Evolutionary conservation across 345 rosid genomes (phyloP), one percentile per base, ranked within the genome.

Genomic region (Microcos paniculata): DNA sequence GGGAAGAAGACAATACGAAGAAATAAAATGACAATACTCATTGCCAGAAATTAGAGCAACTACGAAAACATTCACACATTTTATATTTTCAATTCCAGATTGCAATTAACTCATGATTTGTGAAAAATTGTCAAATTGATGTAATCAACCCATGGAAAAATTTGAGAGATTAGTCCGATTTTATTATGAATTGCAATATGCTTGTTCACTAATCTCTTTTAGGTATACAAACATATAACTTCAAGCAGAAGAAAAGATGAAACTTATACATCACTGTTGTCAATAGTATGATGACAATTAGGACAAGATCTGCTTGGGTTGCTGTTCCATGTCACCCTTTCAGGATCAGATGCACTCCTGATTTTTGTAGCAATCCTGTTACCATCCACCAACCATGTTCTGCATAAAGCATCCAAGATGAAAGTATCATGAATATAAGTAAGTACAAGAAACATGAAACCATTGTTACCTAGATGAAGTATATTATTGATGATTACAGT

Each of bases 221-320:
- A 57, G 65, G 76, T 42, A 58, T 12, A 42, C 6, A 53, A 57
- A 14, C 63, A 38, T 26, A 42, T 9, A 49, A 75, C 61, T 31
- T 11, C 51, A 74, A 71, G 28, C 62, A 49, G 1, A 40, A 26
- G 40, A 42, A 56, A 40, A 76, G 74, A 19, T 31, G 23, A 76
- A 79, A 73, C 46, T n/a, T 72, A 42, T 90, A 93, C 97, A 84
- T 96, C 98, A 79, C 87, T 89, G 80, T 93, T 96, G 84, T 91
- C 99, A 69, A 96, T 91, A 77, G 81, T 65, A 62, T 91, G 85
- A 11, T 79, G 84, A 82, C 99, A 96, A 49, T 82, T 93, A 0
- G 99, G 96, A 84, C 99, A 93, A 48, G 94, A 85, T 74, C 83
- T 90, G 0, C 90, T 75, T 28, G 99, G 99, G 75, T 96, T 93